These are phyloP conservation scores for Diplodia seriata DNA, from an alignment of 2,329 filamentous ascomycete species.

Conservation along the genomic window DNA sequence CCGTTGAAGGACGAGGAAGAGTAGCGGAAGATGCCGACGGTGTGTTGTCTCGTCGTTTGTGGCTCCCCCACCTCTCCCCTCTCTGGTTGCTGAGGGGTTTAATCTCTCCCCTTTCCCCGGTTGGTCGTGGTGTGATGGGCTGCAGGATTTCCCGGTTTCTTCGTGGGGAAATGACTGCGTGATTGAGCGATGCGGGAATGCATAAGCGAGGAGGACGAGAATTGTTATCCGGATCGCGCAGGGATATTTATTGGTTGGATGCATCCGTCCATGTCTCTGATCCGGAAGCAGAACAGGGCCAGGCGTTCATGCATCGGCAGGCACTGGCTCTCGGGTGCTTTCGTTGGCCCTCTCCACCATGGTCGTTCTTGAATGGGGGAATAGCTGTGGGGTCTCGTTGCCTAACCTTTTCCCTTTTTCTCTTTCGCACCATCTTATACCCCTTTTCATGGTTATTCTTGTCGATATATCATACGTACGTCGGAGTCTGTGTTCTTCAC, in stretches of 20 bases:
- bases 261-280: not conserved
- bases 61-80: not conserved
- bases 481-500: not conserved
- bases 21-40: not conserved
- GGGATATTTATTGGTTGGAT: conserved; percentile 4
- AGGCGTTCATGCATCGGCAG: not conserved
- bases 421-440: not conserved
- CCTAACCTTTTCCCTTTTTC: not conserved
- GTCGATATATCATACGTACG: not conserved
- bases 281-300: not conserved
- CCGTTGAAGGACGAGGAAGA: not conserved
- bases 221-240: not conserved
- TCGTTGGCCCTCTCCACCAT: not conserved
- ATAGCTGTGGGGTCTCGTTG: not conserved
- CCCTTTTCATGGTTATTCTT: not conserved
- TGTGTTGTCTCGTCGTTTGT: not conserved
- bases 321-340: not conserved
- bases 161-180: not conserved
- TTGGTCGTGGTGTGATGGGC: not conserved
- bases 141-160: not conserved
- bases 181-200: not conserved
- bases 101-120: not conserved
- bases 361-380: not conserved
- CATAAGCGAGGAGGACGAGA: not conserved
- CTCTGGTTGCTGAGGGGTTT: not conserved